A percentile compares a stretch with the other conserved stretches of the same genome.
Evolutionary conservation across 2,329 filamentous ascomycete genomes (phyloP).

Genomic region (Botrytis elliptica): DNA sequence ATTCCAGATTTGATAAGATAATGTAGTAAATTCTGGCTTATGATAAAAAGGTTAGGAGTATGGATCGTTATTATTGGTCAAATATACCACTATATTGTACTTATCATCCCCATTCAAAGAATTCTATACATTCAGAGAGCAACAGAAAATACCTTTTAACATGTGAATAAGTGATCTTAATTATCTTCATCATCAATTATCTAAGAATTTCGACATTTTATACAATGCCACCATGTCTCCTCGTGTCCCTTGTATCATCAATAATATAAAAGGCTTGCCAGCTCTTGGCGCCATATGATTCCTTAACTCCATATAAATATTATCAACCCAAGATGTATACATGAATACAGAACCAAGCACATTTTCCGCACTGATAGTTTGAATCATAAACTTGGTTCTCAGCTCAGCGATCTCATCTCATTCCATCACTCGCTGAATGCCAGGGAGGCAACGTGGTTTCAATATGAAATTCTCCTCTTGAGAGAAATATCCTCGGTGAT

Average conservation of each 20-base stretch:
- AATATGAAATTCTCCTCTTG: neutral
- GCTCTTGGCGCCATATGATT: conserved; percentile 33
- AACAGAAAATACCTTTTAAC: neutral
- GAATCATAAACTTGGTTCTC: neutral
- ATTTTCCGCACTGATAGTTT: neutral
- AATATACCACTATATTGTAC: neutral
- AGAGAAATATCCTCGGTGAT: neutral
- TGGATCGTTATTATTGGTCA: neutral
- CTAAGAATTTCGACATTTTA: neutral
- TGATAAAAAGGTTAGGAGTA: neutral
- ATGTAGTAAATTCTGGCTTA: neutral
- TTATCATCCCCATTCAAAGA: neutral
- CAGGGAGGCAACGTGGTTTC: neutral
- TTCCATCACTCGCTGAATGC: neutral
- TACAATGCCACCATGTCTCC: neutral
- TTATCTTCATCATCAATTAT: neutral
- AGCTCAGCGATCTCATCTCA: neutral
- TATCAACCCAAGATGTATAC: neutral
- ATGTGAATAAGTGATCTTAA: neutral
- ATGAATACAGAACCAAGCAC: neutral
- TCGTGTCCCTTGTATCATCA: neutral
- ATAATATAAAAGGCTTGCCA: conserved; percentile 28
- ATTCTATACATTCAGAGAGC: neutral
- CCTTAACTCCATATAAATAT: conserved; percentile 2
- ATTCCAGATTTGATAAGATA: neutral